Conservation (phyloP, 345 rosid species). For the Eucalyptus guilfoylei region DNA sequence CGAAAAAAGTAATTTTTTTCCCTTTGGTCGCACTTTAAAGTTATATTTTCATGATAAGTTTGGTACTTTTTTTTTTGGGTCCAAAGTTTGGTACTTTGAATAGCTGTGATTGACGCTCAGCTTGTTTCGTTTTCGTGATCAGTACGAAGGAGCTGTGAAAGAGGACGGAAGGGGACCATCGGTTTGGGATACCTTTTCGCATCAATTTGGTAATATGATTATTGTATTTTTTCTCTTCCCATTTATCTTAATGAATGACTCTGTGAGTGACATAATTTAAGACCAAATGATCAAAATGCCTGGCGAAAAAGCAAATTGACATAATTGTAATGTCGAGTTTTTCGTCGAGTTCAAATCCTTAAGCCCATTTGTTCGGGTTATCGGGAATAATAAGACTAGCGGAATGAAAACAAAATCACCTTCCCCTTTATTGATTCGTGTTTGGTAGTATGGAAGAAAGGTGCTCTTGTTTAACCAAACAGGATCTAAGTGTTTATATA, state of each 20-base stretch:
- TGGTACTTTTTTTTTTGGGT: background rate
- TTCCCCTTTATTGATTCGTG: background rate
- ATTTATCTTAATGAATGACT: background rate
- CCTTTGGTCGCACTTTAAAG: background rate
- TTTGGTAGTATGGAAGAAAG: background rate
- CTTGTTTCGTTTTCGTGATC: background rate
- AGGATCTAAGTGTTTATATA: background rate
- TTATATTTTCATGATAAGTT: background rate
- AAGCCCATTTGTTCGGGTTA: background rate
- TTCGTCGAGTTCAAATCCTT: background rate
- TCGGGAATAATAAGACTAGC: too few species aligned
- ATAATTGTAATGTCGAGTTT: background rate
- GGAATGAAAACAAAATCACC: too few species aligned
- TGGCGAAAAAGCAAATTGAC: background rate
- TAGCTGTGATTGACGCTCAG: background rate
- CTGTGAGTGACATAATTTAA: background rate
- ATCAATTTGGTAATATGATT: constrained; percentile 27
- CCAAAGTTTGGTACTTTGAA: background rate
- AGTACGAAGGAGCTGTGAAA: constrained; percentile 93
- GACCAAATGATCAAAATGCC: background rate
- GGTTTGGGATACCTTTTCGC: constrained; percentile 82
- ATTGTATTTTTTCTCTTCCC: background rate
- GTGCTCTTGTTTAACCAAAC: background rate
- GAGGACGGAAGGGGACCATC: constrained; percentile 81
- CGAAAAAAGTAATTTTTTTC: background rate